phyloP scores from a whole-genome alignment of 2,329 filamentous ascomycete species.

The Beauveria pseudobassiana region DNA sequence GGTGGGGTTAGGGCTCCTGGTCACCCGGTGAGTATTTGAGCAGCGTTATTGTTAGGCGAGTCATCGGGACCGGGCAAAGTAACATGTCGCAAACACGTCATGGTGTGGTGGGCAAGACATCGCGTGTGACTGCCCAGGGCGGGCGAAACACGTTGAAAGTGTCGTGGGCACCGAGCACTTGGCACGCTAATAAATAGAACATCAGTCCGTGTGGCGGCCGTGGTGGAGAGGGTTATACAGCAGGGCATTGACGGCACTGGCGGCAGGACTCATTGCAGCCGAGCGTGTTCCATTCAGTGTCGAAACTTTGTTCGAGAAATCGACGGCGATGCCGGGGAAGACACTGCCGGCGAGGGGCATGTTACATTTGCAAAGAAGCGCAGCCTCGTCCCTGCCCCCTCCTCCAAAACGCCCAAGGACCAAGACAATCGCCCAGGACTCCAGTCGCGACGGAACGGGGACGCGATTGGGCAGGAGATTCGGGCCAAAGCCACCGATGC shows the following conservation, averaged over 20 bases:
- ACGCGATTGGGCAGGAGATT: not conserved
- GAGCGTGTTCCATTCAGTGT: not conserved
- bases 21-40: not conserved
- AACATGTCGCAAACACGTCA: not conserved
- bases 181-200: not conserved
- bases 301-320: not conserved
- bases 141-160: conserved; percentile 8
- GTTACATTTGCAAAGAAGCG: too few species aligned
- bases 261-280: not conserved
- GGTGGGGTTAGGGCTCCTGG: not conserved
- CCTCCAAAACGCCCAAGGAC: not conserved
- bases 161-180: not conserved
- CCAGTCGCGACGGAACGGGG: too few species aligned
- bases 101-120: conserved; percentile 8
- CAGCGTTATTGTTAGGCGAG: not conserved
- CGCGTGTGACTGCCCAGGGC: not conserved
- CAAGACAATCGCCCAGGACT: not conserved
- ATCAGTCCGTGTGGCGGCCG: not conserved
- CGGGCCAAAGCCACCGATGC: not conserved
- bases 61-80: not conserved
- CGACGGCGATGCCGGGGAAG: not conserved
- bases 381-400: too few species aligned
- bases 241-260: not conserved
- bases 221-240: not conserved
- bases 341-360: not conserved